A percentile compares a stretch with the other conserved stretches of the same genome.
phyloP scores from a whole-genome alignment of 2,329 filamentous ascomycete genomes.

The Penicillium sp. region DNA sequence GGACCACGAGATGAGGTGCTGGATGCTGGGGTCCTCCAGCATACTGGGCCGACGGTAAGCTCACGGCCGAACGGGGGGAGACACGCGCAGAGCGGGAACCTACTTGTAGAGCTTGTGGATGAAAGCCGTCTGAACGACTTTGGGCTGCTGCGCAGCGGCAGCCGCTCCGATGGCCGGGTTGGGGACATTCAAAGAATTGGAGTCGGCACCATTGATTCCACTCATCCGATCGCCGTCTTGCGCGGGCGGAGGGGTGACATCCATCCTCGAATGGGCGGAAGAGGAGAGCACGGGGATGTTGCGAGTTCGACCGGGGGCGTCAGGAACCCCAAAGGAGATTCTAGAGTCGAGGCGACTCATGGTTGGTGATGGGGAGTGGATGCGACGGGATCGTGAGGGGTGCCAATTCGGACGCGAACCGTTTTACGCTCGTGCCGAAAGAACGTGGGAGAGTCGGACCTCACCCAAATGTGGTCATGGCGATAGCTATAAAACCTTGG shows the following conservation, averaged over 20 bases:
- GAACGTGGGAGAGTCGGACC: constrained; percentile 33
- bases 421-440: constrained; percentile 26
- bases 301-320: constrained; percentile 50
- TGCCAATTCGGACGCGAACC: constrained; percentile 18
- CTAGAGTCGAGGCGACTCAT: constrained; percentile 47
- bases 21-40: constrained; percentile 90
- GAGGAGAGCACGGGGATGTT: constrained; percentile 53
- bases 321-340: constrained; percentile 47
- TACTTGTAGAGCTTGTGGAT: constrained; percentile 99
- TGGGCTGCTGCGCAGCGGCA: constrained; percentile 77
- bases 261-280: constrained; percentile 53
- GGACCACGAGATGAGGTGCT: constrained; percentile 97
- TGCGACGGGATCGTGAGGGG: constrained; percentile 12
- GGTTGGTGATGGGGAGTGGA: constrained; percentile 9
- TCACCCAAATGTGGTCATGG: constrained; percentile 32
- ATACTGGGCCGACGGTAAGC: constrained; percentile 63
- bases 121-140: constrained; percentile 97
- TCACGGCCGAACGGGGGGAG: background rate
- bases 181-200: constrained; percentile 28
- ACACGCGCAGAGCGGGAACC: constrained; percentile 31
- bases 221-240: constrained; percentile 50
- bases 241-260: constrained; percentile 52
- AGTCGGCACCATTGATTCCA: constrained; percentile 39
- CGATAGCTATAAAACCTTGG: constrained; percentile 16
- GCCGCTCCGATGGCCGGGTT: constrained; percentile 47